Evolutionary conservation across 495 filamentous ascomycete species (phyloP).

Genomic region (Penicillium ochrochloron): DNA sequence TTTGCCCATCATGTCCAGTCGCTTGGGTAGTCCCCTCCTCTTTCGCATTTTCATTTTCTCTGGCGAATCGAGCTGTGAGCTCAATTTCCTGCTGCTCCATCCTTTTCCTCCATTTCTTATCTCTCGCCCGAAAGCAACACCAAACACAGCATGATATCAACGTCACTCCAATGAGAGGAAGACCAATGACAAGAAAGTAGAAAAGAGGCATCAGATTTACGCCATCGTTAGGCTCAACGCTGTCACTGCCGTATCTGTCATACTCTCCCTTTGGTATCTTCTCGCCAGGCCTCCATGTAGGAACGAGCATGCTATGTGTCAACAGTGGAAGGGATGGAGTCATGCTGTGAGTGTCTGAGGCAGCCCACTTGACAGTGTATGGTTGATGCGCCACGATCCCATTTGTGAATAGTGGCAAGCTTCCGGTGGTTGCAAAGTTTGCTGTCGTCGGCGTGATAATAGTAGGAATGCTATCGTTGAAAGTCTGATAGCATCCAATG

Average conservation of each 20-base stretch:
- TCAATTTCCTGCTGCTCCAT: background rate
- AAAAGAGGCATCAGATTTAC: background rate
- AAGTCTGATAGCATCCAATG: background rate
- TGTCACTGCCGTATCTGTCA: background rate
- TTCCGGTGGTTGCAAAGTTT: background rate
- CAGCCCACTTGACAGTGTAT: background rate
- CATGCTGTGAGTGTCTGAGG: background rate
- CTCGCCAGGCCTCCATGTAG: background rate
- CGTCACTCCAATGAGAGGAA: constrained; percentile 4
- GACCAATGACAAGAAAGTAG: background rate
- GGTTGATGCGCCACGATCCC: background rate
- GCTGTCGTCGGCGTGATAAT: background rate
- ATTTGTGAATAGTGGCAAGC: background rate
- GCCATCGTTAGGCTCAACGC: background rate
- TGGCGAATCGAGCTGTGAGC: background rate
- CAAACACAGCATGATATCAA: background rate
- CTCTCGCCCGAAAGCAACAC: background rate
- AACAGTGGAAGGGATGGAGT: background rate
- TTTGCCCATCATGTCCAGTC: background rate
- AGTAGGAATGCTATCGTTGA: background rate
- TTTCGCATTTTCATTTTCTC: background rate
- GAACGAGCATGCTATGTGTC: constrained; percentile 2
- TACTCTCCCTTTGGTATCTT: background rate
- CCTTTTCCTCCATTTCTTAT: background rate
- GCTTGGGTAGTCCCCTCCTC: background rate